Evolutionary conservation across 2,329 filamentous ascomycete species (phyloP), one percentile per base, ranked within the genome.

Genomic region (Cytospora piceae): DNA sequence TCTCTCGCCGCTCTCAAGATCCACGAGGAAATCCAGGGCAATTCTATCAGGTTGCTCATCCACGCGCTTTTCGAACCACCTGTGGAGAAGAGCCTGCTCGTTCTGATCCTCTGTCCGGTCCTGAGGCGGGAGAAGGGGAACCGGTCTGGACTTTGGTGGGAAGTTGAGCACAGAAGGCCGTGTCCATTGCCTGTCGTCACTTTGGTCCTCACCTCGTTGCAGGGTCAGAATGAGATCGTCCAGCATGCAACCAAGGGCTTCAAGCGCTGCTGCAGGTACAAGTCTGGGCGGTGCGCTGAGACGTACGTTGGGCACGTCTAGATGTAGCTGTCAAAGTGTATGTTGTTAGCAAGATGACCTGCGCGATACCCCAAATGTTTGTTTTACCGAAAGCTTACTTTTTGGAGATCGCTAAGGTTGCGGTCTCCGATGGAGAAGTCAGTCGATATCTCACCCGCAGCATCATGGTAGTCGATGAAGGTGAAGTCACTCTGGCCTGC

Each of bases 381-480:
- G 7, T 4, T 29, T 17, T 12, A 32, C 34, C 34, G 27, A 56
- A 9, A 34, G 32, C 60, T 56, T 56, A 63, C 60, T 34, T 63
- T 63, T 37, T 24, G 37, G 24, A 22, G 17, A 29, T 63, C 53
- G 53, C 51, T 37, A 29, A 34, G 53, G 12, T 59, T 64, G 54
- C 57, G n/a, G 57, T 46, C 31, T 24, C 64, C 64, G 61, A 68
- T 62, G n/a, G 61, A 68, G 46, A 68, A 67, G 52, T 68, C 67
- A 4, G 64, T 67, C n/a, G 61, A 42, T 11, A 67, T 51, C 60
- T 57, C 53, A 49, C 12, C 53, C 37, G 37, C 24, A 29, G 39
- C 39, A 56, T 57, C 46, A 31, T 37, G n/a, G 53, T 51, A 51
- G 20, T 57, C 53, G 60, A 63, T 27, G 17, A 56, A 63, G 15